These are phyloP conservation scores for Trapa incisa DNA, from an alignment of 345 rosid genomes.

Conservation along the genomic window DNA sequence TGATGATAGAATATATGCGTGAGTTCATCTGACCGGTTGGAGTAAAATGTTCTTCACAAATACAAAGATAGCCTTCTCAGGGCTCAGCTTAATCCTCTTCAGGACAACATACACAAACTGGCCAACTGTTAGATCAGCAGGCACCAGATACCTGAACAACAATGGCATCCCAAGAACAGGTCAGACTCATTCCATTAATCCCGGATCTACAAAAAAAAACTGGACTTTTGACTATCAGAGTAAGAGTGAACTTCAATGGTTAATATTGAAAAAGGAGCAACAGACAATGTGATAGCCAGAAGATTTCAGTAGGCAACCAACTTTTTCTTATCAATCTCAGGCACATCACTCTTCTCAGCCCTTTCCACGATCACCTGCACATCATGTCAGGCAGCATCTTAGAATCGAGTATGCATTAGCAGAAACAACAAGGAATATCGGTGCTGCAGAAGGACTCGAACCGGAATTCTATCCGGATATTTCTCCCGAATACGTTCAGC, in stretches of 20 bases:
- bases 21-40: constrained; percentile 46
- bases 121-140: constrained; percentile 78
- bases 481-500: constrained; percentile 87
- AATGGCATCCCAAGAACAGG: neutral
- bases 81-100: constrained; percentile 82
- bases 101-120: constrained; percentile 76
- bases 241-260: neutral
- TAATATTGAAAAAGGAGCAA: too few relatives aligned
- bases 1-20: neutral
- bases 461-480: constrained; percentile 94
- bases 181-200: neutral
- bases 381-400: constrained; percentile 7
- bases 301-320: constrained; percentile 14
- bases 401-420: neutral
- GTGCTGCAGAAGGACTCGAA: constrained; percentile 16
- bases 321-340: constrained; percentile 96
- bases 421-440: neutral
- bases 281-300: neutral
- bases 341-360: constrained; percentile 90
- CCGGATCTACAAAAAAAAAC: too few relatives aligned
- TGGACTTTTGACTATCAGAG: too few relatives aligned
- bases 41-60: constrained; percentile 60
- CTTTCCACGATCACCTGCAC: constrained; percentile 83
- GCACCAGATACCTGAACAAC: constrained; percentile 52
- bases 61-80: constrained; percentile 78